Conservation (phyloP, 1,139 yeast species). For the Saccharomycopsis hybrid region DNA sequence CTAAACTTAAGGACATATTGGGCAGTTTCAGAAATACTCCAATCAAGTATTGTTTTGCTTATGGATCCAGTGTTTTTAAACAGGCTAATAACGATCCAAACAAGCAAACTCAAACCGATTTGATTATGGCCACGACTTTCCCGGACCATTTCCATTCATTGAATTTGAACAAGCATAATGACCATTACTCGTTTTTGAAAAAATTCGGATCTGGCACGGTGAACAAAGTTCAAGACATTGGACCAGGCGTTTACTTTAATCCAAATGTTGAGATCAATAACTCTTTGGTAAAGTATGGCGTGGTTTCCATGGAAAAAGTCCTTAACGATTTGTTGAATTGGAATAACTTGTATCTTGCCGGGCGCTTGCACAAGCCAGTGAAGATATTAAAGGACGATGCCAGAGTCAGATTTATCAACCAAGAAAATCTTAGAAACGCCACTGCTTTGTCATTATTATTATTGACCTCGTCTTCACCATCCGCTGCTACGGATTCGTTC, state of each 20-base stretch:
- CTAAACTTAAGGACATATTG: constrained; percentile 2
- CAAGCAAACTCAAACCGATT: constrained; percentile 55
- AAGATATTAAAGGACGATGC: constrained; percentile 62
- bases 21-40: neutral
- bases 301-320: constrained; percentile 56
- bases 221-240: constrained; percentile 58
- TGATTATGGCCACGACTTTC: constrained; percentile 78
- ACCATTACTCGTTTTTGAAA: constrained; percentile 70
- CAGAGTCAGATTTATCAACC: constrained; percentile 58
- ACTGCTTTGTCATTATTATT: constrained; percentile 64
- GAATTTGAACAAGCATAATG: constrained; percentile 58
- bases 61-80: constrained; percentile 90
- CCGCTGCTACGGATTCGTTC: constrained; percentile 32
- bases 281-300: constrained; percentile 76
- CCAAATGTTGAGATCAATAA: constrained; percentile 72
- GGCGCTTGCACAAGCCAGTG: constrained; percentile 92
- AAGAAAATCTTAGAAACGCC: constrained; percentile 73
- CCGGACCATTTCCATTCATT: constrained; percentile 68
- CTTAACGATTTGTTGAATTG: constrained; percentile 70
- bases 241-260: constrained; percentile 91
- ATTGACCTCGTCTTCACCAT: constrained; percentile 32
- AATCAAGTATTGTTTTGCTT: constrained; percentile 42
- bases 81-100: constrained; percentile 52
- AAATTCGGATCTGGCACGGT: constrained; percentile 55
- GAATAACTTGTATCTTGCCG: constrained; percentile 84